Percentiles rank a stretch among this genome's conserved stretches.
phyloP scores from a whole-genome alignment of 23 red algal genomes.

The Cyanidioschyzon merolae region DNA sequence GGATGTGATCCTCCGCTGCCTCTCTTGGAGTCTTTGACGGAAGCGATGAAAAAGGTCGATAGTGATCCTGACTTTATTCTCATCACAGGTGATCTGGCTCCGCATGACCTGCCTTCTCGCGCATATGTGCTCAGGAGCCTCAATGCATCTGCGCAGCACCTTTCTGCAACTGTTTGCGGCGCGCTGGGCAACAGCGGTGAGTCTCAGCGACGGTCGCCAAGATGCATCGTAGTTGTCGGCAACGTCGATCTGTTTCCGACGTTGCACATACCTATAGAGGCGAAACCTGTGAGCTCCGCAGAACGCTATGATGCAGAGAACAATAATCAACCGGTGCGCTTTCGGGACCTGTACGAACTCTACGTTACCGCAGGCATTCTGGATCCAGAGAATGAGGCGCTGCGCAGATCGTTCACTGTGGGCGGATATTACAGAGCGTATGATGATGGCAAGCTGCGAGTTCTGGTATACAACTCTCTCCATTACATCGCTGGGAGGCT shows the following conservation, averaged over 20 bases:
- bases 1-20: neutral
- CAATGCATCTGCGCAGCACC: neutral
- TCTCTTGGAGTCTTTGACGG: neutral
- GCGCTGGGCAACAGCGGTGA: neutral
- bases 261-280: neutral
- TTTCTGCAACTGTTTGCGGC: neutral
- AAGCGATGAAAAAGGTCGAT: neutral
- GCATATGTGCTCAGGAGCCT: neutral
- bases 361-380: neutral
- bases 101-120: neutral
- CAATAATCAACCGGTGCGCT: neutral
- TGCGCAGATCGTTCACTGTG: neutral
- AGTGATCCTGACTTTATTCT: neutral
- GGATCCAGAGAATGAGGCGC: neutral
- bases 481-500: neutral
- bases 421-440: slow-evolving; percentile 13
- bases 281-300: no score
- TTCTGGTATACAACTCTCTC: slow-evolving; percentile 6
- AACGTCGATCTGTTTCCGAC: slow-evolving; percentile 4
- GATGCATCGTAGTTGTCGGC: neutral
- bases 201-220: neutral
- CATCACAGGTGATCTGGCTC: neutral
- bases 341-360: neutral
- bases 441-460: slow-evolving; percentile 2
- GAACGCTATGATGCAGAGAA: neutral